These are phyloP conservation scores for Magnusiomyces tetraspermus DNA, from an alignment of 1,139 yeast genomes.

Conservation along the genomic window DNA sequence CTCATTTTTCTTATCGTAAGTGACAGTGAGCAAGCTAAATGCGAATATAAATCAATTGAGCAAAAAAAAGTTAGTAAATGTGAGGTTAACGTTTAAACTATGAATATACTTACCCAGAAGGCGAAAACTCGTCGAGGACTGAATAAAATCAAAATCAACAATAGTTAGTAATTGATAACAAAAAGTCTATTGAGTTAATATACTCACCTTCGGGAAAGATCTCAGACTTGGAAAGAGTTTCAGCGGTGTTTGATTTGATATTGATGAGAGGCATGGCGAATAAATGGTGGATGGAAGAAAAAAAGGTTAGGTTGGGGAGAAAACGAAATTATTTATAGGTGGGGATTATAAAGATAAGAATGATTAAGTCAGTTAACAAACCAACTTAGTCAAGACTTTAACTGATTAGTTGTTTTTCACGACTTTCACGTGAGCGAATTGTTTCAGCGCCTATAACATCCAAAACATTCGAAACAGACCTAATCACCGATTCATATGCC, in stretches of 20 bases:
- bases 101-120: slow-evolving; percentile 20
- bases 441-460: too few relatives aligned
- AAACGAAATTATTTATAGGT: too few relatives aligned
- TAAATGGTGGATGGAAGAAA: too few relatives aligned
- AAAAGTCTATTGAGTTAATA: background rate
- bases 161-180: background rate
- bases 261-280: slow-evolving; percentile 31
- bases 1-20: slow-evolving; percentile 44
- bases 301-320: too few relatives aligned
- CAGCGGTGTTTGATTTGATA: slow-evolving; percentile 55
- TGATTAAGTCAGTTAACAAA: too few relatives aligned
- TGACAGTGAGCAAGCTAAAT: slow-evolving; percentile 35
- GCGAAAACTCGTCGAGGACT: slow-evolving; percentile 31
- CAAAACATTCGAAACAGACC: too few relatives aligned
- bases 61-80: slow-evolving; percentile 15
- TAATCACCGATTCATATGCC: background rate
- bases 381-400: too few relatives aligned
- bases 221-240: slow-evolving; percentile 49
- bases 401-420: too few relatives aligned
- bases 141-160: background rate
- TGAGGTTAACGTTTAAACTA: too few relatives aligned
- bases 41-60: background rate
- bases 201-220: slow-evolving; percentile 56
- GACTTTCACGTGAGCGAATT: too few relatives aligned
- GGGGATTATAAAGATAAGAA: too few relatives aligned